Conservation (phyloP, 192 early-diverging fungal species). For the Paraglomus occultum region DNA sequence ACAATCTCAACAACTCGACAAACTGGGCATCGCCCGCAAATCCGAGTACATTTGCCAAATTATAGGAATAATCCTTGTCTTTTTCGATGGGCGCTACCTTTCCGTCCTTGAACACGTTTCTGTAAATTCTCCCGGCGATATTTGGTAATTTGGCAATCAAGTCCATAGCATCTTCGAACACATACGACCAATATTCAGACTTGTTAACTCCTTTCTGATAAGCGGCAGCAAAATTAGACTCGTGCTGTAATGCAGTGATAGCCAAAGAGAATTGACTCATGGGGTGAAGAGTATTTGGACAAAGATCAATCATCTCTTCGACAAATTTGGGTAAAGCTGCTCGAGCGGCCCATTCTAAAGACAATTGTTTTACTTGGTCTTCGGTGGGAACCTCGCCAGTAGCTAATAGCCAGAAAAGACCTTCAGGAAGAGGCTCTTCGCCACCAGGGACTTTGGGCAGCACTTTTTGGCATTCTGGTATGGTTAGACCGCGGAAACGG, state of each 20-base stretch:
- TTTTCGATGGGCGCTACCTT: constrained; percentile 84
- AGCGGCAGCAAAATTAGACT: constrained; percentile 94
- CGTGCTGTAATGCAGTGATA: constrained; percentile 96
- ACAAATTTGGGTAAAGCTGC: constrained; percentile 91
- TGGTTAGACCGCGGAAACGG: constrained; percentile 94
- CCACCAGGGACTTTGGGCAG: constrained; percentile 89
- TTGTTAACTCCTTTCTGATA: constrained; percentile 92
- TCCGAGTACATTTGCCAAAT: constrained; percentile 93
- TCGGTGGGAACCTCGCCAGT: constrained; percentile 95
- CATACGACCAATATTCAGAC: constrained; percentile 94
- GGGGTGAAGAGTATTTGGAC: constrained; percentile 98
- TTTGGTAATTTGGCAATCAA: constrained; percentile 97
- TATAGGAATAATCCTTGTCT: constrained; percentile 92
- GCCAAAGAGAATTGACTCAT: constrained; percentile 99
- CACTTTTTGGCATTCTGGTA: constrained; percentile 92
- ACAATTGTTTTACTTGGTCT: constrained; percentile 87
- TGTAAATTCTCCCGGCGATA: constrained; percentile 98
- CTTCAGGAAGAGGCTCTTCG: constrained; percentile 94
- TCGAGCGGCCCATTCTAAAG: constrained; percentile 96
- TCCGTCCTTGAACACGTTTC: constrained; percentile 98
- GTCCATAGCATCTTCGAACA: constrained; percentile 97
- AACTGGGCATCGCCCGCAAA: constrained; percentile 86
- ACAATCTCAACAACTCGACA: constrained; percentile 97
- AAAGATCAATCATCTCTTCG: constrained; percentile 96
- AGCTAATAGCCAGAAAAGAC: constrained; percentile 96